Base-by-base conservation (phyloP, 2,329 filamentous ascomycete species). In the Hirsutella thompsonii region DNA sequence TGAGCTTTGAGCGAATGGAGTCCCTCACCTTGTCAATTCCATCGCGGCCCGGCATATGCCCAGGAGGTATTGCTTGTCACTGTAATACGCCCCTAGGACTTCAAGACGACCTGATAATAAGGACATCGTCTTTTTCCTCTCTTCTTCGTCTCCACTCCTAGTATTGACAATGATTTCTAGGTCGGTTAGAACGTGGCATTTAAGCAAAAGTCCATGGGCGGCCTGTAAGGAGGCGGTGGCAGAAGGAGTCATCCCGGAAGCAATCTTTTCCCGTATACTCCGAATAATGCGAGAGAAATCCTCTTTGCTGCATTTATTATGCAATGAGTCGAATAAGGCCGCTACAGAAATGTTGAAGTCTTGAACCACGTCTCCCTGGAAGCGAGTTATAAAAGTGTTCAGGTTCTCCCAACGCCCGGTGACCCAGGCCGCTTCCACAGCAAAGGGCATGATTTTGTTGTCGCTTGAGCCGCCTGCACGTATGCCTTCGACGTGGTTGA, bases 51-150 rank as follows among this genome's bases (percentile, higher is more conserved):
- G 75, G 42, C 89, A 78, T 33, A 96, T 72, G 1, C 88, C 84
- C 21, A 99, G 69, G 9, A 98, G 63, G 55, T 94, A 96, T 56
- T 95, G 90, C 58, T 98, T 98, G 56, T 98, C 89, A 40, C 80
- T 77, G 30, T 89, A 81, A 52, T 92, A 94, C 1, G 88, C 85
- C 1, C 93, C 92, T 2, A 98, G 68, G 1, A 93, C 73, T 49
- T 89, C 84, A n/a, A 98, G 66, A n/a, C 92, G 79, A 36, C 82
- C 77, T 45, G 83, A 72, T 5, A 95, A 46, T 5, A 62, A 45
- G 2, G 47, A 44, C 43, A 61, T 54, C 2, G 56, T 57, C 39
- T 51, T 56, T 28, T 52, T 53, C 26, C 55, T 56, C 34, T 60
- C 59, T 37, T 62, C 56, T 40, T 69, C 61, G 8, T 64, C 61